Evolutionary conservation across 305 asterid genomes (phyloP), one percentile per base, ranked within the genome.

Genomic region (Fraxinus sp.): DNA sequence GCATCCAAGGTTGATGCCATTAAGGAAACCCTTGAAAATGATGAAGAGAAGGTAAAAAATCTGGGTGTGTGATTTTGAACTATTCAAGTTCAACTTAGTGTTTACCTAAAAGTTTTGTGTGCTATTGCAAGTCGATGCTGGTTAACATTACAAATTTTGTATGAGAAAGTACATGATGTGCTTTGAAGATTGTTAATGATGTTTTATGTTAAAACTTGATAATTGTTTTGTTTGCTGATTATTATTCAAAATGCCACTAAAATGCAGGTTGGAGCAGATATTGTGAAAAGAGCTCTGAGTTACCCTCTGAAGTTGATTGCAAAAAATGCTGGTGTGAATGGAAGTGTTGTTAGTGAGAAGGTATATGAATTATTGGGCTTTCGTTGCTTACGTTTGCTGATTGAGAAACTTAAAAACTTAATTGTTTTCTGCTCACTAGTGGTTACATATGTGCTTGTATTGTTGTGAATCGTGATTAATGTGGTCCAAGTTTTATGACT

Each of bases 291-390:
- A 91, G 98, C 98, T 75, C 84, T 96, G 90, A 91, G 98, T 79
- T 96, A 96, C 84, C 99, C 99, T 5, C 70, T 96, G 93, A 96
- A 95, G 90, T 83, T 96, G 87, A 96, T 96, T 77, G 99, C 99
- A 79, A 93, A 96, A 87, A 96, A 96, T 75, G 98, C 99, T 52
- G 99, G 98, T 78, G 98, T 92, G 62, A 96, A 93, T 66, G 98
- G 98, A 85, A 95, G 97, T 82, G 98, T 96, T 49, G 99, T 96
- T 79, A 92, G 97, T 83, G 98, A 95, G 89, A 96, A 96, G 98
- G 99, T 93, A 79, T 7, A 81, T 36, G 79, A 11, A 43, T 59
- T 49, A 70, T 33, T 62, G 8, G 64, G 71, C 71, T 18, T 62
- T 22, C 32, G 13, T 22, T 62, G 32, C 32, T 62, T 62, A 8